Base-by-base conservation (phyloP, 768 basidiomycete genomes). In the Mycena chlorophos region DNA sequence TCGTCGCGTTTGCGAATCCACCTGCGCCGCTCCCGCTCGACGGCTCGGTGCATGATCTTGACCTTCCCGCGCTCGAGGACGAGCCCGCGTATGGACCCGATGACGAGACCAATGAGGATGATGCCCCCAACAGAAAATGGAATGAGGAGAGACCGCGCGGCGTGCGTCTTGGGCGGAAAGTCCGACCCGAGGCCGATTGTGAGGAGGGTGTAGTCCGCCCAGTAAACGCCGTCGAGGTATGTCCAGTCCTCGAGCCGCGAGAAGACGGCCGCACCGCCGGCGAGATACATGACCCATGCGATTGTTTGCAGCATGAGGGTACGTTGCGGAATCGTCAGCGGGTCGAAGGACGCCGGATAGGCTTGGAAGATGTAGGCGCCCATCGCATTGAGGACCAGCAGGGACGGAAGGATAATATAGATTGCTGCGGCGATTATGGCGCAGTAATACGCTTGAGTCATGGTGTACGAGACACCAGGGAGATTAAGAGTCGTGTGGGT, bases 301-400 rank as follows among this genome's bases (percentile, higher is more conserved):
- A 73, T 72, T 19, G 74, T 73, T 55, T 78, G 75, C 4, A 78
- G 69, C 77, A 77, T 77, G 6, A 77, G 58, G 0, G 71, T 76
- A 10, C 75, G 72, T 57, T 77, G 77, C 3, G 75, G 71, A 13
- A 69, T 64, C 12, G 73, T 73, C 28, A 76, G 68, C 8, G 66
- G 65, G 17, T 69, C 63, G 47, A 76, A 75, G 1, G 72, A 69
- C 1, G 75, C 64, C 19, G 66, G 68, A 52, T 74, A 78, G 1
- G 70, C 73, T 29, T 69, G 65, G 52, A 74, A 73, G 22, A 56
- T 38, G 20, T 66, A 68, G 4, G 71, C 69, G 23, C 72, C 68
- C 16, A 49, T 29, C 13, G 54, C 56, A 42, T 61, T 61, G 1
- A 30, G 42, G 23, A 46, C 10, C 43, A 71, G 55, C 10, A 64